phyloP scores from a whole-genome alignment of 495 filamentous ascomycete genomes.

The Apiosordaria backusii region DNA sequence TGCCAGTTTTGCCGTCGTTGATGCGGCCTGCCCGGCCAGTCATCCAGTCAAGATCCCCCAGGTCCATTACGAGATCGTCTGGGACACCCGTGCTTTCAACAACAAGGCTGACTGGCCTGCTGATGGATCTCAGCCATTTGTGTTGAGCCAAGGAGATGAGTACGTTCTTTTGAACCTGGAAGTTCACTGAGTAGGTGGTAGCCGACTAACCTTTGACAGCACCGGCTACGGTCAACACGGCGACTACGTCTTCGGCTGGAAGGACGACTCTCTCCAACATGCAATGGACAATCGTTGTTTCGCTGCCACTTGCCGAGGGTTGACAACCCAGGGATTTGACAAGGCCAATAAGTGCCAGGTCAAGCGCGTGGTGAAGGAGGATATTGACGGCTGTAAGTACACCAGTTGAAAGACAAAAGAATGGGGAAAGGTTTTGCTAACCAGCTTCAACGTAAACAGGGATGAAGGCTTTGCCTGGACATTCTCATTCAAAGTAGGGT shows the following conservation, averaged over 20 bases:
- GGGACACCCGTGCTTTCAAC: slow-evolving; percentile 49
- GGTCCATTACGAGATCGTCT: slow-evolving; percentile 50
- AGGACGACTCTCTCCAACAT: slow-evolving; percentile 45
- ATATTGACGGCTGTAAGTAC: slow-evolving; percentile 41
- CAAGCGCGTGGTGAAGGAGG: slow-evolving; percentile 39
- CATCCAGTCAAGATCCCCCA: slow-evolving; percentile 51
- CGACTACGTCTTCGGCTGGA: slow-evolving; percentile 53
- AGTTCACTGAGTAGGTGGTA: not conserved
- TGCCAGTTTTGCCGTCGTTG: slow-evolving; percentile 43
- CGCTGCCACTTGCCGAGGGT: slow-evolving; percentile 34
- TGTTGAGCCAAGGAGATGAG: slow-evolving; percentile 42
- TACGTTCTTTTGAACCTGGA: not conserved
- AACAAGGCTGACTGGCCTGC: slow-evolving; percentile 43
- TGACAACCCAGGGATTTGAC: slow-evolving; percentile 38
- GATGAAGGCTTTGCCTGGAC: not conserved
- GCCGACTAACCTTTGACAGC: not conserved
- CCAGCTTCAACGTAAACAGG: not conserved
- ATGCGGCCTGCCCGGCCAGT: slow-evolving; percentile 43
- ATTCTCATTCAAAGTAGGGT: not conserved
- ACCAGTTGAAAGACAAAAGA: not conserved
- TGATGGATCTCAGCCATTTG: slow-evolving; percentile 49
- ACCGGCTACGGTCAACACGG: slow-evolving; percentile 38
- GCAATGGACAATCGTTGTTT: slow-evolving; percentile 49
- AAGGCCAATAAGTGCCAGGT: slow-evolving; percentile 40
- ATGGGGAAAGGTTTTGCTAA: not conserved